Percentiles rank a stretch among this genome's conserved stretches.
Conservation (phyloP, 2,329 filamentous ascomycete species). For the Pestalotiopsis sp. region DNA sequence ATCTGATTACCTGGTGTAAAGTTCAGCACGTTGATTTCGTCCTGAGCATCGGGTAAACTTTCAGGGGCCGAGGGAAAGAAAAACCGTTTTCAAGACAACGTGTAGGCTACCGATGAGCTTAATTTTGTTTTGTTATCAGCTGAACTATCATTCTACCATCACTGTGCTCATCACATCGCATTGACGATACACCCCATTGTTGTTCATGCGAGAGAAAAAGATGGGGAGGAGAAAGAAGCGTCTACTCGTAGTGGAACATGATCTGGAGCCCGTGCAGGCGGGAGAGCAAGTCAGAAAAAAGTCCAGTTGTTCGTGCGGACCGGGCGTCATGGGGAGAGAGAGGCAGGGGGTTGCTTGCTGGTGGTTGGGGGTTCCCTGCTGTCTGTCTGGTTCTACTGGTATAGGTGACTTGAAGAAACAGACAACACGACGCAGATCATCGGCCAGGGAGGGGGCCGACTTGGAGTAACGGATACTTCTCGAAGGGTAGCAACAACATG, state of each 20-base stretch:
- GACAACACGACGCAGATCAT: constrained; percentile 1
- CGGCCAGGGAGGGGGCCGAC: not conserved
- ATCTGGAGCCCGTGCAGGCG: too few relatives aligned
- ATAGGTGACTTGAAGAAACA: not conserved
- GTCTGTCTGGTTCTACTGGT: not conserved
- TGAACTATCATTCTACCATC: too few relatives aligned
- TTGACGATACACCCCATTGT: too few relatives aligned
- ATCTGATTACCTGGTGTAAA: not conserved
- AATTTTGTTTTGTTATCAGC: too few relatives aligned
- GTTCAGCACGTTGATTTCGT: not conserved
- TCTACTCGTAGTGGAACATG: too few relatives aligned
- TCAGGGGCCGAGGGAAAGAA: not conserved
- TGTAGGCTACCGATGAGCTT: not conserved
- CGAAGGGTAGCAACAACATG: not conserved
- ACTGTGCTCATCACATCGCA: too few relatives aligned
- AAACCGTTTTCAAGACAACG: not conserved
- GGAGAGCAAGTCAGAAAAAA: too few relatives aligned
- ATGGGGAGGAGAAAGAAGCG: too few relatives aligned
- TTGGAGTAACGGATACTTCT: not conserved
- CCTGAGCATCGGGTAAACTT: not conserved
- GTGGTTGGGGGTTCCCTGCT: not conserved
- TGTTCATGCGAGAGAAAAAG: too few relatives aligned
- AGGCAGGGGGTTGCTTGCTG: not conserved
- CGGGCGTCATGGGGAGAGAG: too few relatives aligned
- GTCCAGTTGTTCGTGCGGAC: too few relatives aligned